A percentile compares a stretch with the other conserved stretches of the same genome.
These are phyloP conservation scores for Thielaviopsis euricoi DNA, from an alignment of 2,329 filamentous ascomycete species.

Conservation along the genomic window DNA sequence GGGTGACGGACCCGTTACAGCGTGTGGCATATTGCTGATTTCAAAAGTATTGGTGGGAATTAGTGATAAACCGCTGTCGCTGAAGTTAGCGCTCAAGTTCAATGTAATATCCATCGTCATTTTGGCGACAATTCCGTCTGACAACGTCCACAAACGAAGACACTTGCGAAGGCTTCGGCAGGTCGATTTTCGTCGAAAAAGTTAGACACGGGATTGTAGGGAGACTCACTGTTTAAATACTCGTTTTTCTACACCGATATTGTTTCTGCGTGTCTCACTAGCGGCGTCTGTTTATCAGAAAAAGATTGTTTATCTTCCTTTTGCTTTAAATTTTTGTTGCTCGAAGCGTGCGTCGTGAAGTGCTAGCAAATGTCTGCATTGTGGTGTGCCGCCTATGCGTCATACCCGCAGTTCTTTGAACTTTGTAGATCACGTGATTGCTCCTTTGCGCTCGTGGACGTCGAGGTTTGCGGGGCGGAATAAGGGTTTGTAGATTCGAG, in stretches of 20 bases:
- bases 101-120: neutral
- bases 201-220: neutral
- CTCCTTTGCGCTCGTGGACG: neutral
- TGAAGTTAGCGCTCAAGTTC: neutral
- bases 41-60: neutral
- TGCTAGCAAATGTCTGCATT: neutral
- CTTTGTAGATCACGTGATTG: neutral
- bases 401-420: neutral
- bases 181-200: neutral
- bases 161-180: neutral
- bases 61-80: neutral
- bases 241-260: neutral
- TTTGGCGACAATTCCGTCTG: neutral
- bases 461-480: neutral
- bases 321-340: neutral
- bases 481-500: neutral
- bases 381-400: neutral
- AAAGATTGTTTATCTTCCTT: neutral
- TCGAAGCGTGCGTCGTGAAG: neutral
- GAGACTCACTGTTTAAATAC: neutral
- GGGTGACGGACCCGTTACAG: slow-evolving; percentile 52
- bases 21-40: slow-evolving; percentile 50
- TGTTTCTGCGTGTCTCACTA: neutral
- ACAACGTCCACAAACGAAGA: neutral
- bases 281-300: neutral